Conservation (phyloP, 2,329 filamentous ascomycete genomes). For the Parasarocladium wereldwijsianum region DNA sequence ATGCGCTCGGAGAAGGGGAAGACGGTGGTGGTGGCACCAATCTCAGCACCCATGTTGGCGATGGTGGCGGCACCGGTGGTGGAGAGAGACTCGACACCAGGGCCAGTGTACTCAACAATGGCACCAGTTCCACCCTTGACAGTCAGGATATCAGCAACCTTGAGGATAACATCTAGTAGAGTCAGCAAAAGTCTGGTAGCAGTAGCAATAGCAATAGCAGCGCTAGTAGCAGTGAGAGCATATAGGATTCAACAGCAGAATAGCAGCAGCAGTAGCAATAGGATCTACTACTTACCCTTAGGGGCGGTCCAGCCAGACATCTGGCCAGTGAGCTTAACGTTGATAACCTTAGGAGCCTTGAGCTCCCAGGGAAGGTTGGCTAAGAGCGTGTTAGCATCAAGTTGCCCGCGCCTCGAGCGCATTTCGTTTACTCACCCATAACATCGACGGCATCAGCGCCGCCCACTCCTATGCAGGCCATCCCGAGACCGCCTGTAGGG, state of each 20-base stretch:
- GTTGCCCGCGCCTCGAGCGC: background rate
- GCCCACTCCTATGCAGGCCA: conserved; percentile 90
- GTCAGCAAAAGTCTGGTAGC: no score
- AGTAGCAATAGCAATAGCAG: no score
- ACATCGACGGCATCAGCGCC: conserved; percentile 98
- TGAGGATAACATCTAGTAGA: conserved; percentile 89
- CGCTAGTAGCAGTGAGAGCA: no score
- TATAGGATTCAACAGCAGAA: no score
- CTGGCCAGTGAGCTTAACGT: conserved; percentile 84
- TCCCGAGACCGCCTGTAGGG: conserved; percentile 55
- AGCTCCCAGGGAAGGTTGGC: conserved; percentile 94
- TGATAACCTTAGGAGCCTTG: conserved; percentile 94
- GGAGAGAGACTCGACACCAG: conserved; percentile 59
- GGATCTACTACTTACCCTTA: conserved; percentile 51
- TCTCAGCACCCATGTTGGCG: conserved; percentile 55
- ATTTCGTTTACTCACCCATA: conserved; percentile 36
- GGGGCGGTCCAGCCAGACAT: conserved; percentile 84
- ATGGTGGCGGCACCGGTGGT: conserved; percentile 84
- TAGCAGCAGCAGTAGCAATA: conserved; percentile 2
- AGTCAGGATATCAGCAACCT: conserved; percentile 91
- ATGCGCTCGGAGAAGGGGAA: conserved; percentile 98
- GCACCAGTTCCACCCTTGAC: conserved; percentile 96
- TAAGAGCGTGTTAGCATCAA: background rate
- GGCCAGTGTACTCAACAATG: conserved; percentile 60
- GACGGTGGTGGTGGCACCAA: conserved; percentile 77